Conservation (phyloP, 495 filamentous ascomycete genomes). For the Penicillium bialowiezense region DNA sequence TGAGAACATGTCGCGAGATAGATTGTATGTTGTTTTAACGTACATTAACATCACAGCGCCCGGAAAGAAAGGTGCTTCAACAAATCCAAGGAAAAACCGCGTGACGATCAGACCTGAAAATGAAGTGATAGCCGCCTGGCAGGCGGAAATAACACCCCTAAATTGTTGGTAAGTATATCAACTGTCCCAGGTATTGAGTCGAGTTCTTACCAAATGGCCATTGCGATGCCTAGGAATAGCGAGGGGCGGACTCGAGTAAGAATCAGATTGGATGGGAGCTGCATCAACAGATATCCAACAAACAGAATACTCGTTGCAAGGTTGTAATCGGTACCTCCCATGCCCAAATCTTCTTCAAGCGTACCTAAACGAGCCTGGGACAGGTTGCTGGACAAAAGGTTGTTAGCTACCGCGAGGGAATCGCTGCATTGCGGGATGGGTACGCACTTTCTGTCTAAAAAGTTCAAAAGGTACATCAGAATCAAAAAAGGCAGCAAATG, state of each 20-base stretch:
- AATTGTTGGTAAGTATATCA: conserved; percentile 25
- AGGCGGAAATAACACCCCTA: conserved; percentile 61
- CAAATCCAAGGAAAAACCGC: conserved; percentile 69
- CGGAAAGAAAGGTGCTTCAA: conserved; percentile 50
- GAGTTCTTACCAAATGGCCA: conserved; percentile 40
- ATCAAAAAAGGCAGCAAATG: conserved; percentile 59
- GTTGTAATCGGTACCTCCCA: conserved; percentile 51
- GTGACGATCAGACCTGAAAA: conserved; percentile 59
- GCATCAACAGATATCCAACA: conserved; percentile 59
- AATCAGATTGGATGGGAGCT: conserved; percentile 60
- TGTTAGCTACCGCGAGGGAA: too few species aligned
- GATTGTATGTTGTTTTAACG: background rate
- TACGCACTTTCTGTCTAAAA: conserved; percentile 64
- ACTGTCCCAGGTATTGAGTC: conserved; percentile 44
- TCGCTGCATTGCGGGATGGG: too few species aligned
- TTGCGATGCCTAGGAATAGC: conserved; percentile 26
- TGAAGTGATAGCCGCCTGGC: conserved; percentile 54
- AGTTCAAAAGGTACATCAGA: conserved; percentile 77
- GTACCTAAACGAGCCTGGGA: conserved; percentile 41
- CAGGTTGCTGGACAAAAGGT: conserved; percentile 20
- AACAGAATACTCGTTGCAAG: conserved; percentile 66
- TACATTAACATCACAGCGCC: conserved; percentile 41
- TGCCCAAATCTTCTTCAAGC: conserved; percentile 44
- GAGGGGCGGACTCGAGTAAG: conserved; percentile 45
- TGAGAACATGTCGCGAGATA: background rate